Evolutionary conservation across 768 basidiomycete genomes (phyloP).

Genomic region (Suillus fuscotomentosus): DNA sequence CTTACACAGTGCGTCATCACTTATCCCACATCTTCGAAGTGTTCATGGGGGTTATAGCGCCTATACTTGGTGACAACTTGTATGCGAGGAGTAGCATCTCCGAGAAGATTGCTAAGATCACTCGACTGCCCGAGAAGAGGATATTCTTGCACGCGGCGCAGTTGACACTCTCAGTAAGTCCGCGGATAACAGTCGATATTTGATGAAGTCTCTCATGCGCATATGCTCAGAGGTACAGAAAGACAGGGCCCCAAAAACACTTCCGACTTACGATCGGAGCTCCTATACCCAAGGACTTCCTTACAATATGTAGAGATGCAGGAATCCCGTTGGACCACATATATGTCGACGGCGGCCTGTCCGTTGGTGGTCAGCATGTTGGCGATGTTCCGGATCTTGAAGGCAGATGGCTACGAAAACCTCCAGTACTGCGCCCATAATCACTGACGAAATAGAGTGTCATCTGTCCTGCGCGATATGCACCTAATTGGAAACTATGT

Average conservation of each 20-base stretch:
- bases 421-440: background rate
- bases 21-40: background rate
- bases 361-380: conserved; percentile 41
- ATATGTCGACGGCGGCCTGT: conserved; percentile 45
- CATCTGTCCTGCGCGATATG: background rate
- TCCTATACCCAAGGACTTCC: conserved; percentile 58
- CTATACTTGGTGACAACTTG: conserved; percentile 61
- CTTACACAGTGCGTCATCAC: conserved; percentile 40
- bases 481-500: background rate
- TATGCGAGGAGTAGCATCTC: conserved; percentile 42
- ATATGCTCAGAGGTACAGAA: conserved; percentile 46
- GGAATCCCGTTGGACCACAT: conserved; percentile 39
- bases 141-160: conserved; percentile 63
- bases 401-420: conserved; percentile 32
- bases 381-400: conserved; percentile 36
- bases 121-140: conserved; percentile 42
- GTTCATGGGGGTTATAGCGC: conserved; percentile 39
- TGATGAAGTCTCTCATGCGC: conserved; percentile 3
- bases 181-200: background rate
- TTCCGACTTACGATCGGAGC: conserved; percentile 54
- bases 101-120: conserved; percentile 26
- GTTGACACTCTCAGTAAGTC: conserved; percentile 52
- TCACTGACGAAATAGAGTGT: background rate
- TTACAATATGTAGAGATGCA: conserved; percentile 45
- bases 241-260: conserved; percentile 42